Base-by-base conservation (phyloP, 2,329 filamentous ascomycete species). In the Pseudocercospora musae region DNA sequence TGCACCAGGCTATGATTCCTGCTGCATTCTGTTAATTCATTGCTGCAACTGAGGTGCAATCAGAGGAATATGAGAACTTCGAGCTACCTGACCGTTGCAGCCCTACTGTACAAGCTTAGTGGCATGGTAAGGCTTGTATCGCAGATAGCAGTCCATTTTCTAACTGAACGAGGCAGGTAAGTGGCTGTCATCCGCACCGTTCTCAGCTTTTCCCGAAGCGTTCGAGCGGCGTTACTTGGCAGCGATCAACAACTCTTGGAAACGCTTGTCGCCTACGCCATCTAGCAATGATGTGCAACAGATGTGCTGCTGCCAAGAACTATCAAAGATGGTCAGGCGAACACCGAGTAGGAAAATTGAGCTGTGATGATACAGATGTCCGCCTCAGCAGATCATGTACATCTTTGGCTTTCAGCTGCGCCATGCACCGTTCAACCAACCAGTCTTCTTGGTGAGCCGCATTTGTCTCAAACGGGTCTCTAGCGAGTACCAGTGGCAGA, bases 91-190 rank as follows among this genome's bases (percentile, higher is more conserved):
- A 56, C 58, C 48, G 57, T 57, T 48, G 40, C 57, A 63, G 57
- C 60, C 40, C 44, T 63, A 59, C 57, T 63, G 31, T 33, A 59
- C 33, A 58, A 59, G 60, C 60, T 49, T 42, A 13, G 7, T 29
- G 27, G 21, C 50, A 46, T 23, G 25, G 42, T 31, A 57, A 15
- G 44, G 56, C 50, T 63, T 57, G 40, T 10, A 29, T 18, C 33
- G 29, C 31, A 57, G 56, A 44, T 42, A 23, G 18, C 15, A 42
- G 21, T 11, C 15, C 25, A 20, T 37, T 50, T 44, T n/a, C 58
- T 63, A 59, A 63, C 60, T 63, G 21, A 29, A 59, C 48, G 15
- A 18, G 57, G 60, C 56, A 63, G 60, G 60, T 63, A 52, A 56
- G 42, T 63, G 60, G 57, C 48, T 56, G 33, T 42, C 15, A 29